Percentiles rank a stretch among this genome's conserved stretches.
phyloP scores from a whole-genome alignment of 2,329 filamentous ascomycete genomes.

The Stemphylium beticola region DNA sequence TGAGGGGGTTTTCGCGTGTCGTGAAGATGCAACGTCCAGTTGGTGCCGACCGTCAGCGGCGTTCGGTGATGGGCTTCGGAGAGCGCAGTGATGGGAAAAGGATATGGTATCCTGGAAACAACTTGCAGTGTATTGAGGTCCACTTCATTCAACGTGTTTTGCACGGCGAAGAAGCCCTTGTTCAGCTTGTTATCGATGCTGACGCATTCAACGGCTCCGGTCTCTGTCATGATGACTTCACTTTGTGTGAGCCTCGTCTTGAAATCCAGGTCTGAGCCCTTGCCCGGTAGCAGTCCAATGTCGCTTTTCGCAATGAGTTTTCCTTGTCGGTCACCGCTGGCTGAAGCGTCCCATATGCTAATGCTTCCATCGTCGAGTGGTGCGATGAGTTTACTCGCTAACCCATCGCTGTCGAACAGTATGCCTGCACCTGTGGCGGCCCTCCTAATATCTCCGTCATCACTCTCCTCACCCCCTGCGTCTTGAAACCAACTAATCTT shows the following conservation, averaged over 20 bases:
- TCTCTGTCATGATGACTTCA: slow-evolving; percentile 69
- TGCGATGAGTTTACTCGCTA: slow-evolving; percentile 69
- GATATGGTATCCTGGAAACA: slow-evolving; percentile 73
- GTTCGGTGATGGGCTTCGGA: slow-evolving; percentile 70
- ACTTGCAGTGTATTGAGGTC: slow-evolving; percentile 77
- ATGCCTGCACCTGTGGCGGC: slow-evolving; percentile 76
- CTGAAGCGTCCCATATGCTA: slow-evolving; percentile 76
- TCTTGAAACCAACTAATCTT: slow-evolving; percentile 77
- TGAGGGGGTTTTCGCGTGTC: slow-evolving; percentile 66
- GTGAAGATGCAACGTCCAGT: slow-evolving; percentile 79
- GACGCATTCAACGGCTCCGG: slow-evolving; percentile 78
- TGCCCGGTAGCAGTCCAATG: slow-evolving; percentile 70
- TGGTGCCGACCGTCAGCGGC: slow-evolving; percentile 84
- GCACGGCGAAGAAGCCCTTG: slow-evolving; percentile 80
- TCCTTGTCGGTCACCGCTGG: slow-evolving; percentile 64
- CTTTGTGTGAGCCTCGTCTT: slow-evolving; percentile 53
- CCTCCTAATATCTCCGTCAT: slow-evolving; percentile 51
- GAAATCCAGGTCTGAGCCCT: slow-evolving; percentile 51
- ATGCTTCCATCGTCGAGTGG: slow-evolving; percentile 87
- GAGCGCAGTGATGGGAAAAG: slow-evolving; percentile 82
- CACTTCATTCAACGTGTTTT: slow-evolving; percentile 78
- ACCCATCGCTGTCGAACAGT: slow-evolving; percentile 63
- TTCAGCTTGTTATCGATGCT: slow-evolving; percentile 73
- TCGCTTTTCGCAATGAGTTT: slow-evolving; percentile 70
- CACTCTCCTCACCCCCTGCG: slow-evolving; percentile 53